These are phyloP conservation scores for Aspergillus sp. DNA, from an alignment of 2,329 filamentous ascomycete genomes.

Conservation along the genomic window DNA sequence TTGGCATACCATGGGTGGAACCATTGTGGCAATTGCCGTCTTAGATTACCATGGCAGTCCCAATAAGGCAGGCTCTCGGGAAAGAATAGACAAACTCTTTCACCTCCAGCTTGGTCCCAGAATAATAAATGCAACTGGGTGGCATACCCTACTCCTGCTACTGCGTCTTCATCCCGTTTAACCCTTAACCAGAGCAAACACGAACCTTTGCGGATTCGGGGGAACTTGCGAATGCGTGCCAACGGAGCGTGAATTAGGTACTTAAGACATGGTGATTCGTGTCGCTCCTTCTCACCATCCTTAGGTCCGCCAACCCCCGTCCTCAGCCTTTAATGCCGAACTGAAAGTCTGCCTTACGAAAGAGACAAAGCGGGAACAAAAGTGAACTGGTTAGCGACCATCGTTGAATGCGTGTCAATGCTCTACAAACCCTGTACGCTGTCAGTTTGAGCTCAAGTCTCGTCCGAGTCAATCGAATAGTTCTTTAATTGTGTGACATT, in stretches of 20 bases:
- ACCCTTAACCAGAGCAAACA: background rate
- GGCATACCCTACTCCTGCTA: background rate
- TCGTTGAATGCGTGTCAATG: background rate
- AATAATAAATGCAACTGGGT: background rate
- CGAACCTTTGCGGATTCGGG: background rate
- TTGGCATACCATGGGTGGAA: background rate
- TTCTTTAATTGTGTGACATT: background rate
- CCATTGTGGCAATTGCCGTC: slow-evolving; percentile 9
- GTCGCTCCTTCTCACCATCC: background rate
- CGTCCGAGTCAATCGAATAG: background rate
- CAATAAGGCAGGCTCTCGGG: background rate
- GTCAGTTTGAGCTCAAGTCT: background rate
- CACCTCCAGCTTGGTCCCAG: background rate
- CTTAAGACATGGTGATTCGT: background rate
- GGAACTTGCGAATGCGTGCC: background rate
- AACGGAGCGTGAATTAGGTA: background rate
- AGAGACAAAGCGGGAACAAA: background rate
- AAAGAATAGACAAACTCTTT: background rate
- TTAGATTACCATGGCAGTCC: slow-evolving; percentile 1
- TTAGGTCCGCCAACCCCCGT: background rate
- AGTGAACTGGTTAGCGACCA: background rate
- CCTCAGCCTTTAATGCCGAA: background rate
- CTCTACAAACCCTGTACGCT: background rate
- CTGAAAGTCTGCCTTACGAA: background rate
- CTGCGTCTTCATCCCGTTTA: background rate